Conservation (phyloP, 208 protist genomes). For the Leishmania mexicana region DNA sequence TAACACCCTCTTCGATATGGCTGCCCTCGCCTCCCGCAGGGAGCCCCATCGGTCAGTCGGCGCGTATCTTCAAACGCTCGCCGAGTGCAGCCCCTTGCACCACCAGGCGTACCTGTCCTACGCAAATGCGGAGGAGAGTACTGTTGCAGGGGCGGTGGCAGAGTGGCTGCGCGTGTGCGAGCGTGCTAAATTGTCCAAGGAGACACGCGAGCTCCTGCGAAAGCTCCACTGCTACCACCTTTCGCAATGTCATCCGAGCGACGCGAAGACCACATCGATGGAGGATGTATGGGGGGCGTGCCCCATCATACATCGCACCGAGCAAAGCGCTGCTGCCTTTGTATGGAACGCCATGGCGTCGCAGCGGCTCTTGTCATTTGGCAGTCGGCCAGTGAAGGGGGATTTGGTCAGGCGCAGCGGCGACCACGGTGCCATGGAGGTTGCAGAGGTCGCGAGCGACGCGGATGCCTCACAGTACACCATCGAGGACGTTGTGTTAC, state of each 20-base stretch:
- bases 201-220: slow-evolving; percentile 31
- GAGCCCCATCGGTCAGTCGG: slow-evolving; percentile 48
- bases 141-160: slow-evolving; percentile 38
- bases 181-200: slow-evolving; percentile 31
- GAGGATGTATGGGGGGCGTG: slow-evolving; percentile 39
- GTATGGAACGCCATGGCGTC: slow-evolving; percentile 89
- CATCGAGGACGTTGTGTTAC: slow-evolving; percentile 81
- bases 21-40: slow-evolving; percentile 37
- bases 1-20: slow-evolving; percentile 68
- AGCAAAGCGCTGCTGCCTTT: slow-evolving; percentile 58
- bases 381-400: slow-evolving; percentile 50
- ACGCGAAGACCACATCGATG: slow-evolving; percentile 8
- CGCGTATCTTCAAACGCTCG: slow-evolving; percentile 58
- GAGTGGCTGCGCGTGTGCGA: slow-evolving; percentile 51
- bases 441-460: slow-evolving; percentile 32
- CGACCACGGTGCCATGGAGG: slow-evolving; percentile 1
- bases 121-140: slow-evolving; percentile 60
- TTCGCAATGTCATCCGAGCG: neutral
- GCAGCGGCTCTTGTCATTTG: slow-evolving; percentile 58
- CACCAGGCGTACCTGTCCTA: slow-evolving; percentile 62
- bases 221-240: slow-evolving; percentile 40
- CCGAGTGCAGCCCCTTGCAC: slow-evolving; percentile 69
- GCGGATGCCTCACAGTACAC: slow-evolving; percentile 36
- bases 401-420: slow-evolving; percentile 51
- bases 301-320: slow-evolving; percentile 17